phyloP scores from a whole-genome alignment of 345 rosid species.

The Rhizophora apiculata region DNA sequence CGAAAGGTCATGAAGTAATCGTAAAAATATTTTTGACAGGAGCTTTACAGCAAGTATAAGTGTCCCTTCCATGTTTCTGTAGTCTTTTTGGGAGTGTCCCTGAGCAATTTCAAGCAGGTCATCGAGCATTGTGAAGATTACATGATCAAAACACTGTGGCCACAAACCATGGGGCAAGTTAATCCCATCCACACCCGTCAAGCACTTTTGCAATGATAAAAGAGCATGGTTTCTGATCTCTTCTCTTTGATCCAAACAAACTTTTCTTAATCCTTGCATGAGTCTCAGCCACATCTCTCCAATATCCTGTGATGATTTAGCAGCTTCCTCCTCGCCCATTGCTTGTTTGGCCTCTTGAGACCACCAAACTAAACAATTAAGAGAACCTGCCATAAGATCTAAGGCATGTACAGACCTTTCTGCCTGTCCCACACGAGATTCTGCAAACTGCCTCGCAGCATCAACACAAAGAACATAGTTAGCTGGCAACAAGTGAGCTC shows the following conservation, averaged over 20 bases:
- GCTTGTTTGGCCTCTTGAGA: slow-evolving; percentile 63
- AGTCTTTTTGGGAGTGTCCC: slow-evolving; percentile 90
- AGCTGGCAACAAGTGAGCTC: slow-evolving; percentile 73
- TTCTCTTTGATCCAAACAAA: slow-evolving; percentile 98
- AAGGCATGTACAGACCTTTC: slow-evolving; percentile 81
- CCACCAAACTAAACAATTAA: slow-evolving; percentile 75
- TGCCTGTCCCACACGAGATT: slow-evolving; percentile 94
- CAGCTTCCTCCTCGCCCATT: slow-evolving; percentile 72
- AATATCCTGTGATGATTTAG: slow-evolving; percentile 66
- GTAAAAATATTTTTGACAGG: slow-evolving; percentile 71
- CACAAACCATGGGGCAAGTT: slow-evolving; percentile 65
- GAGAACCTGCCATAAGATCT: slow-evolving; percentile 88
- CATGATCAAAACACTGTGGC: slow-evolving; percentile 84
- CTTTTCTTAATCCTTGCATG: slow-evolving; percentile 92
- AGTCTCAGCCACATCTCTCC: slow-evolving; percentile 98
- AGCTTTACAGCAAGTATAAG: slow-evolving; percentile 75
- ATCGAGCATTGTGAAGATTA: slow-evolving; percentile 87
- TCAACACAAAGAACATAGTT: slow-evolving; percentile 82
- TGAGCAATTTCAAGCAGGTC: slow-evolving; percentile 92
- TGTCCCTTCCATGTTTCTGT: slow-evolving; percentile 91
- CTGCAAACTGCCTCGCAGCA: slow-evolving; percentile 94
- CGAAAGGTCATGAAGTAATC: slow-evolving; percentile 62
- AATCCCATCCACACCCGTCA: slow-evolving; percentile 73
- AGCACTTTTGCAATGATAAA: slow-evolving; percentile 77
- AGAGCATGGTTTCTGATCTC: slow-evolving; percentile 93